Conservation (phyloP, 345 rosid species). For the Lumnitzera racemosa region DNA sequence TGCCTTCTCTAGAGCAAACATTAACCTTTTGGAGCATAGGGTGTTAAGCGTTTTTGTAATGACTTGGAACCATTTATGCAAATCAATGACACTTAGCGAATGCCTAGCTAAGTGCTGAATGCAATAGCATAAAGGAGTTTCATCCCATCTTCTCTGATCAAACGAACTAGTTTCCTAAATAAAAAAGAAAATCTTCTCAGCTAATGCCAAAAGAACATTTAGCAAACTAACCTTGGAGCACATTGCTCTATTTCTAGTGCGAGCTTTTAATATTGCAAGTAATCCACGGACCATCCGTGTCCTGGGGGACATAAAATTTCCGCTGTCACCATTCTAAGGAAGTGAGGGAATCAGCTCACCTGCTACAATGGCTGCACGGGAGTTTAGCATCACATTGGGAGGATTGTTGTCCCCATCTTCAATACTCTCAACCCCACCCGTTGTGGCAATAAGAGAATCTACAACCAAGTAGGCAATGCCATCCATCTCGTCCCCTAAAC, state of each 20-base stretch:
- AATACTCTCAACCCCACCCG: constrained; percentile 99
- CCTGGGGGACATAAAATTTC: constrained; percentile 76
- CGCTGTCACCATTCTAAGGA: constrained; percentile 65
- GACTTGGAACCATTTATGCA: constrained; percentile 73
- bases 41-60: constrained; percentile 53
- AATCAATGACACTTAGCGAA: constrained; percentile 75
- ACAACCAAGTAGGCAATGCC: constrained; percentile 75
- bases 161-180: constrained; percentile 44
- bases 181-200: constrained; percentile 75
- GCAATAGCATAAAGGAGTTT: constrained; percentile 69
- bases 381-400: constrained; percentile 97
- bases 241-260: constrained; percentile 99
- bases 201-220: constrained; percentile 77
- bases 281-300: constrained; percentile 90
- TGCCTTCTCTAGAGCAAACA: constrained; percentile 84
- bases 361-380: constrained; percentile 94
- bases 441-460: constrained; percentile 95
- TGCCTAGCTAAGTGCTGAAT: constrained; percentile 88
- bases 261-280: constrained; percentile 83
- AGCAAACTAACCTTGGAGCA: constrained; percentile 88
- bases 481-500: constrained; percentile 67
- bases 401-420: constrained; percentile 91
- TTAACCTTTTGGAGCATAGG: constrained; percentile 62
- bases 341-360: constrained; percentile 93
- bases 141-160: constrained; percentile 55